Evolutionary conservation across 345 rosid genomes (phyloP).

Genomic region (Dimocarpus longan): DNA sequence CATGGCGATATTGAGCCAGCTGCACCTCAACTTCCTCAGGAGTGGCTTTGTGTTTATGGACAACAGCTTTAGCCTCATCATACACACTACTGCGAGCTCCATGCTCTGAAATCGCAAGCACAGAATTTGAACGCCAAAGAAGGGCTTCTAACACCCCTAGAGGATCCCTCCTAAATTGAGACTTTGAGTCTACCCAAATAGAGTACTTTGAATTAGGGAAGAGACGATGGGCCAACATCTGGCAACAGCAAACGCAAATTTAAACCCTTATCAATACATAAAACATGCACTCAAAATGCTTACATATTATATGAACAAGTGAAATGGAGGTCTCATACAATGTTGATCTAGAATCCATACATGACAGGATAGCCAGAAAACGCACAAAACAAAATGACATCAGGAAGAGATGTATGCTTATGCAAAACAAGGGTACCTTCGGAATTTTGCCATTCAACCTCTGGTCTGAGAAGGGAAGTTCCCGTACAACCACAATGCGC

Average conservation of each 20-base stretch:
- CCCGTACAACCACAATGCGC: constrained; percentile 76
- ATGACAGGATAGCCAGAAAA: constrained; percentile 1
- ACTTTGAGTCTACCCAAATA: constrained; percentile 96
- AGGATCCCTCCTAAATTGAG: constrained; percentile 96
- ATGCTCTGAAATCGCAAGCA: constrained; percentile 88
- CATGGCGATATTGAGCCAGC: constrained; percentile 62
- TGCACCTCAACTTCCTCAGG: constrained; percentile 92
- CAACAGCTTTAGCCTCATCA: constrained; percentile 92
- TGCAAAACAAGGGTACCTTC: constrained; percentile 52
- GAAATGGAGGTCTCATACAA: not conserved
- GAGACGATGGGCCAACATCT: constrained; percentile 96
- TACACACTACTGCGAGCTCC: constrained; percentile 97
- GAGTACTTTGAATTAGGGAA: constrained; percentile 80
- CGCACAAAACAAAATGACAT: not conserved
- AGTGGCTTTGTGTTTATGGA: constrained; percentile 83
- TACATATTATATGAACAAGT: constrained; percentile 7
- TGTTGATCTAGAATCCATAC: not conserved
- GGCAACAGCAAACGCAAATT: constrained; percentile 25
- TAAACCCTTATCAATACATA: constrained; percentile 8
- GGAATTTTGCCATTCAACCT: constrained; percentile 98
- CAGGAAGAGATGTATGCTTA: not conserved
- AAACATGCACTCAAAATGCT: not conserved
- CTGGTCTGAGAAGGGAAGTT: constrained; percentile 89
- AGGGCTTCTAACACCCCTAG: constrained; percentile 87
- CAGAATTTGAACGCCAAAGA: constrained; percentile 87